Percentiles rank a stretch among this genome's conserved stretches.
Conservation (phyloP, 2,329 filamentous ascomycete genomes). For the Neofusicoccum ribis region DNA sequence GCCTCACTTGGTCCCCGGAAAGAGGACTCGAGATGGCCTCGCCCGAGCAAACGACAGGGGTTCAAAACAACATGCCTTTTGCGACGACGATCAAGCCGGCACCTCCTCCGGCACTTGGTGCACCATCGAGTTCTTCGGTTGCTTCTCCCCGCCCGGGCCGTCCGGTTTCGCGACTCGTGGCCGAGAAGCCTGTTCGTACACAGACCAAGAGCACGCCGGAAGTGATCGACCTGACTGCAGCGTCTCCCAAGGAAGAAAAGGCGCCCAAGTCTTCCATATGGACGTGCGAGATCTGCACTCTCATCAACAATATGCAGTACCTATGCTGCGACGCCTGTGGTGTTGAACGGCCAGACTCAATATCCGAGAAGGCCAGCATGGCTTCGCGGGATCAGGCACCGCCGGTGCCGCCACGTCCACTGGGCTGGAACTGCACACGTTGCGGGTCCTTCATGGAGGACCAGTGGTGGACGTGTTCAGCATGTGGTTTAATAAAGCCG, state of each 20-base stretch:
- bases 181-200: conserved; percentile 22
- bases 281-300: conserved; percentile 62
- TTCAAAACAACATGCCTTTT: conserved; percentile 12
- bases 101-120: background rate
- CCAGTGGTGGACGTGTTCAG: conserved; percentile 64
- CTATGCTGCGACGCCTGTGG: conserved; percentile 63
- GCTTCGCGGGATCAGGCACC: conserved; percentile 28
- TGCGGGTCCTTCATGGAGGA: conserved; percentile 65
- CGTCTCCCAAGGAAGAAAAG: conserved; percentile 27
- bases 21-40: conserved; percentile 37
- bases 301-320: conserved; percentile 60
- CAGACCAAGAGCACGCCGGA: conserved; percentile 21
- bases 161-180: conserved; percentile 37
- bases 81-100: conserved; percentile 2
- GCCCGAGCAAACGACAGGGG: conserved; percentile 36
- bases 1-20: conserved; percentile 38
- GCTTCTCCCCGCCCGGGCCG: conserved; percentile 27
- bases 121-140: background rate
- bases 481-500: conserved; percentile 60
- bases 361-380: conserved; percentile 30
- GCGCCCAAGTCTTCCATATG: conserved; percentile 45
- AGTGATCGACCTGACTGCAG: conserved; percentile 20
- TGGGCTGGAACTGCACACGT: conserved; percentile 60
- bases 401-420: conserved; percentile 39
- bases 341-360: conserved; percentile 52